Evolutionary conservation across 441 rosid species (phyloP), one percentile per base, ranked within the genome.

Genomic region (Eutrema salsugineum): DNA sequence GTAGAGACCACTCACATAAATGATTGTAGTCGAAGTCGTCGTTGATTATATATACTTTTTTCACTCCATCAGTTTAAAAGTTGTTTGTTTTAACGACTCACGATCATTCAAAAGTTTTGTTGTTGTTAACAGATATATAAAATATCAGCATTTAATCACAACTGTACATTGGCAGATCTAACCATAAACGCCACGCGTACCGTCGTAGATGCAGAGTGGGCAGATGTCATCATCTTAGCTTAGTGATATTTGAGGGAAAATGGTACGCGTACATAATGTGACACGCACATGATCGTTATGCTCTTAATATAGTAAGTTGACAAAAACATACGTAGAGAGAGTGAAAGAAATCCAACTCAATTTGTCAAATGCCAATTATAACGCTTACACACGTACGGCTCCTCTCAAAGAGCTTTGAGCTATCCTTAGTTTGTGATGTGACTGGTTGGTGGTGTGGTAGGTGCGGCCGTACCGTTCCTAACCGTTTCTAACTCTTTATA

Each of bases 181-280:
- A 51, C 71, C 9, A 66, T 39, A 39, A 32, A 24, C 11, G 39
- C 7, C 22, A 48, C 48, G 48, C 50, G 35, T 49, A 22, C 59
- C 59, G n/a, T 65, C 3, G 5, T 12, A 39, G 28, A 51, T 66
- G 39, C 1, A 15, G 20, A 22, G 58, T 49, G 3, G 12, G 35
- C 43, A 66, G 61, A 9, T 66, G 71, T 66, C 61, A 66, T 24
- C 47, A 66, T 66, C 61, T 7, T 38, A 53, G 14, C 17, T 10
- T 12, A 17, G 27, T n/a, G 2, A n/a, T 22, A 9, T n/a, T n/a
- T 1, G 1, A 17, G 51, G 6, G 49, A 11, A 42, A 15, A 42
- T 55, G 19, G 51, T 40, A 15, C 60, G 8, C 38, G 12, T 49
- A 36, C 11, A 24, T 49, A 49, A 49, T 9, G 59, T 65, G 51